Base-by-base conservation (phyloP, 257 asterid genomes). In the Solanum stenotomum region DNA sequence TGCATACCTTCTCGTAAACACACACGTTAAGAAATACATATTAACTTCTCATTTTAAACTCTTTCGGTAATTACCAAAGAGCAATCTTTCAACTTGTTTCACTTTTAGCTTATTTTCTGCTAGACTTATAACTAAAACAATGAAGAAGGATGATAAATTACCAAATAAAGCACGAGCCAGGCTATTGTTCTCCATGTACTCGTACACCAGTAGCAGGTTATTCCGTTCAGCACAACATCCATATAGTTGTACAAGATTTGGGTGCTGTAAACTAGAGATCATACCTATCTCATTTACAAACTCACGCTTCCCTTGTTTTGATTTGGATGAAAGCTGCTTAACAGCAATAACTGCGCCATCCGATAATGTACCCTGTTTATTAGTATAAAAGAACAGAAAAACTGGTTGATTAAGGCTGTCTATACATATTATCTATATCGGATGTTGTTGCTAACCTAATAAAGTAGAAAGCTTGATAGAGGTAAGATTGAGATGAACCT, bases 211-310 rank as follows among this genome's bases (percentile, higher is more conserved):
- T 38, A 91, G 81, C 84, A 65, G 72, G 14, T 91, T 92, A 84
- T 90, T 91, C 81, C 92, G 92, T 89, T 91, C 93, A 68, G 75
- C 20, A 68, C 75, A 68, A 68, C 93, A 91, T 31, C 93, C 93
- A 61, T 89, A 78, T 68, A 91, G 93, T 87, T 23, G 90, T 79
- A 91, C 93, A 63, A 91, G 93, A 85, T 91, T 87, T 44, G 92
- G 90, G 88, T 91, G 93, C 49, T 91, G 93, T 34, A 91, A 84
- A 79, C 91, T 91, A 85, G 93, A 89, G 67, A 91, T 91, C 92
- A 91, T 91, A 42, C 93, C 93, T 35, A 91, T 91, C 90, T 91
- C 93, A 83, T 87, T 91, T 35, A 91, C 87, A 33, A 91, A 91
- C 79, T 91, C 93, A 9, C 91, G 91, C 29, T 91, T 90, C 34